These are phyloP conservation scores for Clonostachys sp. DNA, from an alignment of 2,329 filamentous ascomycete species.

Conservation along the genomic window DNA sequence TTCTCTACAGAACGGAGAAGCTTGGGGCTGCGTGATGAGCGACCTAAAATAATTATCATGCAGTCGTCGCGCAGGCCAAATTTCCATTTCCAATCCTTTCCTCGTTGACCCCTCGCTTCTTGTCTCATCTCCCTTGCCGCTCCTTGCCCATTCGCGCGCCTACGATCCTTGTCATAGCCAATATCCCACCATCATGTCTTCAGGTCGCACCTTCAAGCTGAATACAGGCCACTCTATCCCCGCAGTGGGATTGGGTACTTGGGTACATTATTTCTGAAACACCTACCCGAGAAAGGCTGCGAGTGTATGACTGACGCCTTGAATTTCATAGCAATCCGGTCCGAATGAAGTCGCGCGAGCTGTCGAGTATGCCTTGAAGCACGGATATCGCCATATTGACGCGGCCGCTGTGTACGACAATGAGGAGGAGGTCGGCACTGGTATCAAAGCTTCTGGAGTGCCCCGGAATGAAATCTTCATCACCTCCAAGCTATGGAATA, in stretches of 20 bases:
- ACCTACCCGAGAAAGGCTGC: slow-evolving; percentile 3
- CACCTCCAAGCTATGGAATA: slow-evolving; percentile 61
- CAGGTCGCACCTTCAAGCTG: slow-evolving; percentile 14
- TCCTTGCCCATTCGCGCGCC: too few relatives aligned
- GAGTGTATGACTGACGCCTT: not conserved
- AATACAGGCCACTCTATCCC: slow-evolving; percentile 23
- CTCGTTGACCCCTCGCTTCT: too few relatives aligned
- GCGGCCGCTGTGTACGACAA: slow-evolving; percentile 35
- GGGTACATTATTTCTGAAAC: slow-evolving; percentile 10
- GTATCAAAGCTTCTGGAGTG: slow-evolving; percentile 31
- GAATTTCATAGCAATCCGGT: slow-evolving; percentile 1
- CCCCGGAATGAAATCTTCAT: slow-evolving; percentile 38
- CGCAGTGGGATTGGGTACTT: slow-evolving; percentile 23
- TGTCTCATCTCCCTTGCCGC: too few relatives aligned
- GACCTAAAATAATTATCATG: too few relatives aligned
- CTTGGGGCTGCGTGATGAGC: too few relatives aligned
- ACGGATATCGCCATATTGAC: slow-evolving; percentile 36
- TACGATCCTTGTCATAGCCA: too few relatives aligned
- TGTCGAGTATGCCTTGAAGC: slow-evolving; percentile 26
- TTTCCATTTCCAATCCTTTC: too few relatives aligned
- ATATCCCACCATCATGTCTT: slow-evolving; percentile 10
- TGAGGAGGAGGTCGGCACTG: slow-evolving; percentile 32
- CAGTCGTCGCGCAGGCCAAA: too few relatives aligned
- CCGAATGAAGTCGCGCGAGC: slow-evolving; percentile 4
- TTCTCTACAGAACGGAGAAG: too few relatives aligned